Evolutionary conservation across 306 rosid species (phyloP).

Genomic region (Castanea sativa): DNA sequence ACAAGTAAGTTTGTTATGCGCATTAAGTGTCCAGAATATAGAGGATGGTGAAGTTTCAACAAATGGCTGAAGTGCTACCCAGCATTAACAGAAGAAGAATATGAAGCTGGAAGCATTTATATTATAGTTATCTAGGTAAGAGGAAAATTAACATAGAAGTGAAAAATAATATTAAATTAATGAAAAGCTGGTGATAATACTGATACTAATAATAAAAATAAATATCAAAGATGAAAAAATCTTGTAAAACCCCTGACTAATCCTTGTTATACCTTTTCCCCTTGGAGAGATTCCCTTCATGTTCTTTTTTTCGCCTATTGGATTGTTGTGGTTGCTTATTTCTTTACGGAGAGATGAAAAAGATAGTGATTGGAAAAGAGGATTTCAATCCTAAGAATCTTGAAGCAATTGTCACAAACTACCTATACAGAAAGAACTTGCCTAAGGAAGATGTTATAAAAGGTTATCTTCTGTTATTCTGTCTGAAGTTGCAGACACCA

Average conservation of each 20-base stretch:
- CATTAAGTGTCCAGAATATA: conserved; percentile 56
- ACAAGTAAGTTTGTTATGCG: conserved; percentile 84
- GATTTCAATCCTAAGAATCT: conserved; percentile 85
- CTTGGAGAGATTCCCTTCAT: neutral
- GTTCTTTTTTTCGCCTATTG: neutral
- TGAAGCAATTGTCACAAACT: conserved; percentile 76
- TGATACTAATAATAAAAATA: too few relatives aligned
- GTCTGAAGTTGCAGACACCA: neutral
- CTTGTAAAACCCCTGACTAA: neutral
- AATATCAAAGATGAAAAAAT: neutral
- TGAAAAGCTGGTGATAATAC: neutral
- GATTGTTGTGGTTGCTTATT: conserved; percentile 32
- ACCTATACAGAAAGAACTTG: conserved; percentile 88
- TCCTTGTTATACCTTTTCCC: neutral
- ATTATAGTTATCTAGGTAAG: neutral
- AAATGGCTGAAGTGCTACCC: conserved; percentile 62
- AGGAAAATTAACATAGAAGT: neutral
- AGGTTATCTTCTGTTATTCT: conserved; percentile 52
- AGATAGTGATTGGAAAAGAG: conserved; percentile 86
- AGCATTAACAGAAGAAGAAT: conserved; percentile 86
- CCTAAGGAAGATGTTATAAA: conserved; percentile 68
- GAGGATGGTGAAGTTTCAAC: conserved; percentile 54
- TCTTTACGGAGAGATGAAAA: conserved; percentile 75
- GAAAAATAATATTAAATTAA: neutral
- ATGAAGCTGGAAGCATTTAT: conserved; percentile 77